phyloP scores from a whole-genome alignment of 2,329 filamentous ascomycete species.

The Colletotrichum sp. region DNA sequence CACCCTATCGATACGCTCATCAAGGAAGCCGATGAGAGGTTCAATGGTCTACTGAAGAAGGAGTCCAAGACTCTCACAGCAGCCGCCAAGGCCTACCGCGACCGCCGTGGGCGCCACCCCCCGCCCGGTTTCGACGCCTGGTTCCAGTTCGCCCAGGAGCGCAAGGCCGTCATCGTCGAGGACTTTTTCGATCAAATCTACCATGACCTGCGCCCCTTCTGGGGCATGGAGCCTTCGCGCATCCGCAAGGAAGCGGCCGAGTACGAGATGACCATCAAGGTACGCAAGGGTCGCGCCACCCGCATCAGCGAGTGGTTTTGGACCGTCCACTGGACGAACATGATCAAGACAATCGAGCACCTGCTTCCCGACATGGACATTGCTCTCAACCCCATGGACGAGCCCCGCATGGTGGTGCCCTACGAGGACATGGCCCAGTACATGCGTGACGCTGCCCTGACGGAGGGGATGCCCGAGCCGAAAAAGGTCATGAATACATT shows the following conservation, averaged over 20 bases:
- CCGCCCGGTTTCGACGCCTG: slow-evolving; percentile 54
- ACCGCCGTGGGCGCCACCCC: slow-evolving; percentile 52
- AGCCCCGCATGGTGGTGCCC: slow-evolving; percentile 67
- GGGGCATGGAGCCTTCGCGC: slow-evolving; percentile 52
- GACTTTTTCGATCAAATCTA: slow-evolving; percentile 60
- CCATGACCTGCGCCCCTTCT: slow-evolving; percentile 58
- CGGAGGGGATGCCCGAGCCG: slow-evolving; percentile 46
- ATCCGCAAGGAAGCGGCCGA: slow-evolving; percentile 58
- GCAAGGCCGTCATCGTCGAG: slow-evolving; percentile 49
- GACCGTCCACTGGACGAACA: slow-evolving; percentile 60
- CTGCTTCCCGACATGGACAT: slow-evolving; percentile 72
- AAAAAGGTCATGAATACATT: slow-evolving; percentile 51
- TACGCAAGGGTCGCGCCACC: slow-evolving; percentile 58
- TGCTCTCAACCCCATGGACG: slow-evolving; percentile 71
- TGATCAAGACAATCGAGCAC: slow-evolving; percentile 58
- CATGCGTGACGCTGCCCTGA: slow-evolving; percentile 57
- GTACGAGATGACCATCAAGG: slow-evolving; percentile 66
- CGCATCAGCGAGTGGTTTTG: slow-evolving; percentile 62
- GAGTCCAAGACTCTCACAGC: slow-evolving; percentile 45
- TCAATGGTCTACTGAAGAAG: slow-evolving; percentile 42
- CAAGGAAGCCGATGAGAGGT: slow-evolving; percentile 39
- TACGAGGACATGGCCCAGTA: slow-evolving; percentile 65
- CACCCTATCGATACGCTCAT: slow-evolving; percentile 54
- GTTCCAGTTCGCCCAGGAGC: slow-evolving; percentile 48
- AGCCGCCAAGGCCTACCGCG: slow-evolving; percentile 51